phyloP scores from a whole-genome alignment of 169 alveolate genomes.

The Plasmodium cynomolgi region DNA sequence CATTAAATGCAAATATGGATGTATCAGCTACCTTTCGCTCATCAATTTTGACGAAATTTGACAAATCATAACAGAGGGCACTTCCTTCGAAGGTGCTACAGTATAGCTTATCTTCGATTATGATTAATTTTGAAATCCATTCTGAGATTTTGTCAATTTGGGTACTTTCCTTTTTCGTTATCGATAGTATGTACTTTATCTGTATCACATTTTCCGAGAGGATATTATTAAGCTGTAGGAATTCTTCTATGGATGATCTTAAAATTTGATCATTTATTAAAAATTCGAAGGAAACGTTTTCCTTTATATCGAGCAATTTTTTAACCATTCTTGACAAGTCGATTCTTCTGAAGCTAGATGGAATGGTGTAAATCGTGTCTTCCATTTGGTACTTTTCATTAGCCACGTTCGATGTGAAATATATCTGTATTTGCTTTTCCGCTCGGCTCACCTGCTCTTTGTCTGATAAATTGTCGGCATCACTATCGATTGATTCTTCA shows the following conservation, averaged over 20 bases:
- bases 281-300: slow-evolving; percentile 63
- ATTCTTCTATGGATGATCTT: slow-evolving; percentile 69
- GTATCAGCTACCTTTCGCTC: slow-evolving; percentile 3
- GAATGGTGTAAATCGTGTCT: slow-evolving; percentile 49
- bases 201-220: slow-evolving; percentile 46
- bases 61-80: slow-evolving; percentile 41
- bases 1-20: slow-evolving; percentile 44
- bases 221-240: slow-evolving; percentile 33
- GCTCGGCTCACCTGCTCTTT: not conserved
- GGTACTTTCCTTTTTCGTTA: slow-evolving; percentile 47
- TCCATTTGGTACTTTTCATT: slow-evolving; percentile 60
- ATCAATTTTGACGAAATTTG: slow-evolving; percentile 30
- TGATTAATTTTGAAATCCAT: slow-evolving; percentile 63
- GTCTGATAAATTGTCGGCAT: not conserved
- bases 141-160: slow-evolving; percentile 40
- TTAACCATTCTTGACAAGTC: slow-evolving; percentile 72
- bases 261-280: slow-evolving; percentile 58
- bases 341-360: slow-evolving; percentile 55
- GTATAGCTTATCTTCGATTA: slow-evolving; percentile 23
- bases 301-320: slow-evolving; percentile 37
- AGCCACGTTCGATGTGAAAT: slow-evolving; percentile 19
- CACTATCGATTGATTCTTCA: not conserved
- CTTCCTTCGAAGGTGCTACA: slow-evolving; percentile 69
- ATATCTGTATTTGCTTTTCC: slow-evolving; percentile 59
- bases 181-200: slow-evolving; percentile 25